Conservation (phyloP, 2,329 filamentous ascomycete genomes). For the Cyphellophora europaea region DNA sequence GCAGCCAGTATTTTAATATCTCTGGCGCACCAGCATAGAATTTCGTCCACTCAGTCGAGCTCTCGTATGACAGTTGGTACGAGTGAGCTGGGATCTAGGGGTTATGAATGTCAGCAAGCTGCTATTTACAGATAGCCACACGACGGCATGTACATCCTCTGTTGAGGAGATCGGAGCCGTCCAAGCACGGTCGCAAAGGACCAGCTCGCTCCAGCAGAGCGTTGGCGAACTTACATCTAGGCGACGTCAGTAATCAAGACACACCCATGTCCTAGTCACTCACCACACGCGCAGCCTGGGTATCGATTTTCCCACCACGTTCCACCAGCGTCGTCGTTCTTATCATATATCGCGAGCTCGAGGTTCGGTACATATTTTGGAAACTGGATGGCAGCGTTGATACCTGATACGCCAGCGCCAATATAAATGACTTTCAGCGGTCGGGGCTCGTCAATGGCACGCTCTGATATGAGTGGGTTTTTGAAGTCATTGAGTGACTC, state of each 20-base stretch:
- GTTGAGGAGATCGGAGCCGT: no score
- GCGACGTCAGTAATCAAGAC: no score
- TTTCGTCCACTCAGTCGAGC: slow-evolving; percentile 12
- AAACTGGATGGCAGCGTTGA: slow-evolving; percentile 14
- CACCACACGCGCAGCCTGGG: slow-evolving; percentile 14
- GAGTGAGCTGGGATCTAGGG: slow-evolving; percentile 15
- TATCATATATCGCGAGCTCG: slow-evolving; percentile 20
- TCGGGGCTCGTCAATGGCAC: slow-evolving; percentile 13
- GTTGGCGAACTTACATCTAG: no score
- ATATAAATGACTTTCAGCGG: slow-evolving; percentile 23
- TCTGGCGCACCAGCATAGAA: slow-evolving; percentile 18
- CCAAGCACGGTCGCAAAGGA: no score
- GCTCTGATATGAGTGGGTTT: slow-evolving; percentile 16
- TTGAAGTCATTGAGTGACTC: no score
- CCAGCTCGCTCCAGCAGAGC: no score
- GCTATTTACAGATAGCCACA: not conserved
- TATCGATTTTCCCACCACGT: slow-evolving; percentile 22
- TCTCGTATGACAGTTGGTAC: slow-evolving; percentile 14
- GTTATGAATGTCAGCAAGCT: not conserved
- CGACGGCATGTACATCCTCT: no score
- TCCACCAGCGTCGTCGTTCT: slow-evolving; percentile 24
- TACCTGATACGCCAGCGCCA: slow-evolving; percentile 28
- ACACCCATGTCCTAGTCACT: not conserved
- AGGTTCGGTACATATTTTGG: slow-evolving; percentile 10
- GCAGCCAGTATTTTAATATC: slow-evolving; percentile 17